A percentile compares a stretch with the other conserved stretches of the same genome.
phyloP scores from a whole-genome alignment of 2,329 filamentous ascomycete genomes.

The Arthrobotrys sphaeroides region DNA sequence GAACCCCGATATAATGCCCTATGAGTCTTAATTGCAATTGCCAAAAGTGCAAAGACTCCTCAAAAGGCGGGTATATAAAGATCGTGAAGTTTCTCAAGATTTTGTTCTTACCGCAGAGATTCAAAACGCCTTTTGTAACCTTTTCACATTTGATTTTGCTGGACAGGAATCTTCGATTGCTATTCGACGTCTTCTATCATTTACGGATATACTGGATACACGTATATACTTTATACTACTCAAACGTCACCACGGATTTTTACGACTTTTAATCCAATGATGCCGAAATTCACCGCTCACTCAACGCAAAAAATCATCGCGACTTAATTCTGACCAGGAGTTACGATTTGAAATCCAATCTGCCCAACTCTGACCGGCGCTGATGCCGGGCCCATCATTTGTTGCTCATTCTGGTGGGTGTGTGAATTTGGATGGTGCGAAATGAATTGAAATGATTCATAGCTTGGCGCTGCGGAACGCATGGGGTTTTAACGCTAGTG shows the following conservation, averaged over 20 bases:
- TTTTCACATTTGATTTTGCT: not conserved
- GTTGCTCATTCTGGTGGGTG: not conserved
- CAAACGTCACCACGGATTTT: not conserved
- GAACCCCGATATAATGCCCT: not conserved
- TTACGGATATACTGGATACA: not conserved
- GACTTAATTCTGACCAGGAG: not conserved
- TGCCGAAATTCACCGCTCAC: not conserved
- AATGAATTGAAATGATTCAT: constrained; percentile 52
- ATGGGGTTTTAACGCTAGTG: not conserved
- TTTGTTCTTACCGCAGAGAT: not conserved
- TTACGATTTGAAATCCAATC: not conserved
- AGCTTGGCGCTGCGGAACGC: constrained; percentile 50
- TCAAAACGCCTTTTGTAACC: not conserved
- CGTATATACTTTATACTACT: not conserved
- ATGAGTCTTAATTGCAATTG: constrained; percentile 6
- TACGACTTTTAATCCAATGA: not conserved
- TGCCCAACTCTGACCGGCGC: not conserved
- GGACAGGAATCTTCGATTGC: not conserved
- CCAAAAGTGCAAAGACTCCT: not conserved
- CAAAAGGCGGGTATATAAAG: not conserved
- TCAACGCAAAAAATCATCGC: not conserved
- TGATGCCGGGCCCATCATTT: not conserved
- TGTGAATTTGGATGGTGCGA: constrained; percentile 36
- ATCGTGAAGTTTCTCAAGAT: not conserved
- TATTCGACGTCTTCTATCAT: not conserved